These are phyloP conservation scores for Babesia divergens DNA, from an alignment of 169 alveolate species.

Conservation along the genomic window DNA sequence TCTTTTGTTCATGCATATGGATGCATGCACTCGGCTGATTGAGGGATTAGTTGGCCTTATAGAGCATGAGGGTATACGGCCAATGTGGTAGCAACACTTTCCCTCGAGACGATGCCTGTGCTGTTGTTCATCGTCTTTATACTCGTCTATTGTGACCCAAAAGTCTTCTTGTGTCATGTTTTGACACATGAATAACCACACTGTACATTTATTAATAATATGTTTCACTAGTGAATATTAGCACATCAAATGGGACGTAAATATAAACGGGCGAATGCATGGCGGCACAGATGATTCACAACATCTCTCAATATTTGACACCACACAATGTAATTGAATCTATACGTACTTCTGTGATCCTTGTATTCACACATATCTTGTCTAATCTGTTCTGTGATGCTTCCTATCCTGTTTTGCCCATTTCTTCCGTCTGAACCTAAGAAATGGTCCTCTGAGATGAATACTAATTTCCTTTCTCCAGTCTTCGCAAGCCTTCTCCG, in stretches of 20 bases:
- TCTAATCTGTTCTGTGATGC: conserved; percentile 67
- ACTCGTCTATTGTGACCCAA: background rate
- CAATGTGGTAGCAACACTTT: conserved; percentile 27
- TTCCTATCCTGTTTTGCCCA: conserved; percentile 71
- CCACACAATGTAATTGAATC: too few species aligned
- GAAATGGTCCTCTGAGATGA: conserved; percentile 9
- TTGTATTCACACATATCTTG: conserved; percentile 42
- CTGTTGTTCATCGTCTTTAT: background rate
- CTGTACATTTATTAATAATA: background rate
- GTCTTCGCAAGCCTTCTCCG: conserved; percentile 11
- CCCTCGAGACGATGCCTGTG: background rate
- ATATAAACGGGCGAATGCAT: background rate
- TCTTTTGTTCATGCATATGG: conserved; percentile 24
- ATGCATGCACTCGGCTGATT: conserved; percentile 40
- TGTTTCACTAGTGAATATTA: too few species aligned
- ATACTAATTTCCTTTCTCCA: conserved; percentile 37
- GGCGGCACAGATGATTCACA: background rate
- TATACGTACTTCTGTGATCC: conserved; percentile 16
- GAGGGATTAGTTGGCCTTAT: conserved; percentile 29
- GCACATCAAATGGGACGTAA: too few species aligned
- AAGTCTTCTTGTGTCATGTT: conserved; percentile 16
- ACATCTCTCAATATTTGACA: too few species aligned
- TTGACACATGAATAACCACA: conserved; percentile 27
- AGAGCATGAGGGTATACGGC: conserved; percentile 30
- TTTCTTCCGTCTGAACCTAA: conserved; percentile 62